Evolutionary conservation across 2,329 filamentous ascomycete genomes (phyloP), one percentile per base, ranked within the genome.

Genomic region (Dichotomopilus funicola): DNA sequence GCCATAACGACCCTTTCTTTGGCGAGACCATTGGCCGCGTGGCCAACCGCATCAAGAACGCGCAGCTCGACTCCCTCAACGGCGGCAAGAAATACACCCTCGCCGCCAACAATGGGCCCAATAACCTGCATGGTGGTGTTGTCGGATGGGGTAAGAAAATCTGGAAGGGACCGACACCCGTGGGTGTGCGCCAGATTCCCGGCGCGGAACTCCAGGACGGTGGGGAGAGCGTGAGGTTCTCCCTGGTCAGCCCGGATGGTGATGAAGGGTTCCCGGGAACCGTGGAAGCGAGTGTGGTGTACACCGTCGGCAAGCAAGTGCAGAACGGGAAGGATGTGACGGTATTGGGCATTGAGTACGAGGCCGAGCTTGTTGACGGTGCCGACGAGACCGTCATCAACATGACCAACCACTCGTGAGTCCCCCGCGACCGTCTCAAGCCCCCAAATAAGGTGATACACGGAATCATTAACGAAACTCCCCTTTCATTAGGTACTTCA

Each of bases 371-470:
- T 47, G 78, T 90, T 3, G 63, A 57, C 5, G 86, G 81, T 3
- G 86, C 87, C 49, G 85, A 91, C n/a, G 92, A 96, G 78, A 97
- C 92, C 0, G 85, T 85, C 43, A 82, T 97, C 69, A 95, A 91
- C 73, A 81, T 97, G 73, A 97, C 94, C 49, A 99, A 97, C 75
- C 92, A 99, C 76, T 95, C 89, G 87, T 90, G 72, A 63, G 76
- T 69, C 7, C 37, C 7, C 44, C 4, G 3, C 31, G 4, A 27
- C 19, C 19, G 19, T 27, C 19, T 27, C 19, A 27, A 27, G 19
- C 19, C 19, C 19, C 19, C 19, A 27, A 27, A 27, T 27, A 27
- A 27, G 10, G 10, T 43, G 34, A 7, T 13, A 42, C 40, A 11
- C 37, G 8, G 8, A 8, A 12, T 38, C 12, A 8, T 12, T 38